Percentiles rank a stretch among this genome's conserved stretches.
phyloP scores from a whole-genome alignment of 169 alveolate genomes.

The Eimeria praecox region DNA sequence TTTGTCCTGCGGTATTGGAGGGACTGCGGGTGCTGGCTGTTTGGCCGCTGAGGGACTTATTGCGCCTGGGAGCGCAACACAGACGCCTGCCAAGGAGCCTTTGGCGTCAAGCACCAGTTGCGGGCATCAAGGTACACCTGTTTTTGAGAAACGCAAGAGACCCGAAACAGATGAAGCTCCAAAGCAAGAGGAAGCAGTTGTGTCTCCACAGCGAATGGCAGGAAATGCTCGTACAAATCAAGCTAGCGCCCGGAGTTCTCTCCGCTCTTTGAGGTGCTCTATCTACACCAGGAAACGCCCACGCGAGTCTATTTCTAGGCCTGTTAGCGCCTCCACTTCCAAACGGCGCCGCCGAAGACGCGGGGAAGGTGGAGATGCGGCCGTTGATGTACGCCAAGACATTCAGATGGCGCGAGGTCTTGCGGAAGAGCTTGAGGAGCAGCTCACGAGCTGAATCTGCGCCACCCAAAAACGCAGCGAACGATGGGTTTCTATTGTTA shows the following conservation, averaged over 20 bases:
- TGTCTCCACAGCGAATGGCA: not conserved
- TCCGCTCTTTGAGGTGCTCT: slow-evolving; percentile 33
- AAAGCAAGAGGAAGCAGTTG: not conserved
- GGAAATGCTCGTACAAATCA: not conserved
- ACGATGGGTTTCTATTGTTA: not conserved
- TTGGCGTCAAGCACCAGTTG: not conserved
- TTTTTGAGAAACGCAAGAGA: not conserved
- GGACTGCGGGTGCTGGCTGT: not conserved
- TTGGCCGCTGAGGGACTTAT: slow-evolving; percentile 12
- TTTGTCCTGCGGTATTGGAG: not conserved
- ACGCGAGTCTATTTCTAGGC: not conserved
- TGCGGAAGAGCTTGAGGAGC: slow-evolving; percentile 74
- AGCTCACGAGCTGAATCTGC: slow-evolving; percentile 64
- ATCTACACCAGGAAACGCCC: slow-evolving; percentile 53
- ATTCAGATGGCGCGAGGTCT: slow-evolving; percentile 57
- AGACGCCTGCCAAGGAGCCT: not conserved
- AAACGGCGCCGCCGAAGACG: slow-evolving; percentile 69
- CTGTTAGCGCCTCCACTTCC: not conserved
- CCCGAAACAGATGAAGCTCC: not conserved
- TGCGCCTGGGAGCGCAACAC: not conserved
- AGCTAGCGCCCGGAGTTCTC: not conserved
- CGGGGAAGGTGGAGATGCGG: not conserved
- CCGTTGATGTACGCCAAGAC: slow-evolving; percentile 36
- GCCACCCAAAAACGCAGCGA: not conserved
- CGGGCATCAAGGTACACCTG: not conserved